These are phyloP conservation scores for Claviceps sorghi DNA, from an alignment of 2,329 filamentous ascomycete species.

Conservation along the genomic window DNA sequence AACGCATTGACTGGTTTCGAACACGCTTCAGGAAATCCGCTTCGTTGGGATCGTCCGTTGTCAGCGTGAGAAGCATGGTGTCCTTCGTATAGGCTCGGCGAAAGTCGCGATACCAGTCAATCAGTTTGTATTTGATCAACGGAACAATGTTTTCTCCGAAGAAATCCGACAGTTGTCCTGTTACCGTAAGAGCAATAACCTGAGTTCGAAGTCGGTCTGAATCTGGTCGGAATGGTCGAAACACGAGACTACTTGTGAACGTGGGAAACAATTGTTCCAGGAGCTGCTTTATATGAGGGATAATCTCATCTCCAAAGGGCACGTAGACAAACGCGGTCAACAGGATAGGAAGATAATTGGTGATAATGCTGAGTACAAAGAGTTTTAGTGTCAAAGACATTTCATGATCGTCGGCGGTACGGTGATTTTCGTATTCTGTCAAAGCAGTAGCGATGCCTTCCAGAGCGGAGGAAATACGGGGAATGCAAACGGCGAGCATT, in stretches of 20 bases:
- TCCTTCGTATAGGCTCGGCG: constrained; percentile 21
- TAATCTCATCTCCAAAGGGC: constrained; percentile 52
- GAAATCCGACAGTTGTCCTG: constrained; percentile 55
- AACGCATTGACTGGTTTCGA: constrained; percentile 52
- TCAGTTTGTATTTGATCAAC: constrained; percentile 46
- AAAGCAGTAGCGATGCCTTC: constrained; percentile 48
- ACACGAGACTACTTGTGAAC: constrained; percentile 36
- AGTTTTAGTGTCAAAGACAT: constrained; percentile 58
- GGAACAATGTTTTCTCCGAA: constrained; percentile 60
- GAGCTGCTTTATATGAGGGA: constrained; percentile 51
- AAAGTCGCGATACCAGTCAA: constrained; percentile 29
- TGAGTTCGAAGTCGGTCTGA: constrained; percentile 52
- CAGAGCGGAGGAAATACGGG: constrained; percentile 48
- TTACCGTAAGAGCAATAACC: constrained; percentile 62
- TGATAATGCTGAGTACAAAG: constrained; percentile 68
- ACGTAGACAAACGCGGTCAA: constrained; percentile 70
- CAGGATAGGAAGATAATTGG: constrained; percentile 61
- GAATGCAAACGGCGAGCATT: constrained; percentile 51
- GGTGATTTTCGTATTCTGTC: constrained; percentile 61
- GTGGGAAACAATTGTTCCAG: constrained; percentile 30
- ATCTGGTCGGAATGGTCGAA: constrained; percentile 47
- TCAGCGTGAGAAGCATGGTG: constrained; percentile 29
- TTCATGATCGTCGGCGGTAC: constrained; percentile 54
- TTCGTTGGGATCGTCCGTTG: constrained; percentile 47
- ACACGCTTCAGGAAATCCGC: constrained; percentile 47